Percentiles rank a stretch among this genome's conserved stretches.
phyloP scores from a whole-genome alignment of 106 monocot genomes.

The Ottelia alismoides region DNA sequence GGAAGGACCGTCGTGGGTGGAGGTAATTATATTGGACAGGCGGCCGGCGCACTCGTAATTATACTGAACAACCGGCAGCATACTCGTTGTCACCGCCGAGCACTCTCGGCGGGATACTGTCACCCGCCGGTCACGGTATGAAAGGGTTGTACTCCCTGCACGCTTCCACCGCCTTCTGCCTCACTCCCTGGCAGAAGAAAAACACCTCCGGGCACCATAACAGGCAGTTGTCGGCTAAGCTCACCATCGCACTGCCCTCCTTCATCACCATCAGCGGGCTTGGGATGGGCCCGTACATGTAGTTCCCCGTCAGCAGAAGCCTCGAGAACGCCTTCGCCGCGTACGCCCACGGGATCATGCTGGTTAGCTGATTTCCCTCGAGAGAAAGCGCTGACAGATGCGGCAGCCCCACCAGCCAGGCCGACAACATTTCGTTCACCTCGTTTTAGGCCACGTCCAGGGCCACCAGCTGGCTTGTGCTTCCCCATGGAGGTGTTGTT shows the following conservation, averaged over 20 bases:
- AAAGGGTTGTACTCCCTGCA: conserved; percentile 45
- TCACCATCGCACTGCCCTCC: conserved; percentile 27
- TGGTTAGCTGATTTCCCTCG: conserved; percentile 41
- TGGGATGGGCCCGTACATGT: conserved; percentile 56
- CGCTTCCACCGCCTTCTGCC: conserved; percentile 35
- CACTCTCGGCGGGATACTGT: no score
- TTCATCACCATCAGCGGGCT: conserved; percentile 15
- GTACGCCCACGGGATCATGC: conserved; percentile 52
- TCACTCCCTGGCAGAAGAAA: conserved; percentile 37
- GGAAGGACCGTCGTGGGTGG: no score
- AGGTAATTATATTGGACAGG: no score
- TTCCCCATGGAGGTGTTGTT: no score
- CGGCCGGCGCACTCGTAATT: no score
- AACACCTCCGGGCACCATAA: conserved; percentile 40
- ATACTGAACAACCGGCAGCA: no score
- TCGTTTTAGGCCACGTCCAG: conserved; percentile 41
- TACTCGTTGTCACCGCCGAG: no score
- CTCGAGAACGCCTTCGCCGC: conserved; percentile 34
- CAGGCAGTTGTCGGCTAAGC: conserved; percentile 56
- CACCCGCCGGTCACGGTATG: conserved; percentile 46
- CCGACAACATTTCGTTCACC: conserved; percentile 28
- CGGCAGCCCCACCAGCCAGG: conserved; percentile 31
- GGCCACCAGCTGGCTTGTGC: conserved; percentile 37
- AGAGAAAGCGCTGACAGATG: conserved; percentile 37
- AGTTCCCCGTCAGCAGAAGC: conserved; percentile 57